Evolutionary conservation across 768 basidiomycete species (phyloP).

Genomic region (Phanerochaete sordida): DNA sequence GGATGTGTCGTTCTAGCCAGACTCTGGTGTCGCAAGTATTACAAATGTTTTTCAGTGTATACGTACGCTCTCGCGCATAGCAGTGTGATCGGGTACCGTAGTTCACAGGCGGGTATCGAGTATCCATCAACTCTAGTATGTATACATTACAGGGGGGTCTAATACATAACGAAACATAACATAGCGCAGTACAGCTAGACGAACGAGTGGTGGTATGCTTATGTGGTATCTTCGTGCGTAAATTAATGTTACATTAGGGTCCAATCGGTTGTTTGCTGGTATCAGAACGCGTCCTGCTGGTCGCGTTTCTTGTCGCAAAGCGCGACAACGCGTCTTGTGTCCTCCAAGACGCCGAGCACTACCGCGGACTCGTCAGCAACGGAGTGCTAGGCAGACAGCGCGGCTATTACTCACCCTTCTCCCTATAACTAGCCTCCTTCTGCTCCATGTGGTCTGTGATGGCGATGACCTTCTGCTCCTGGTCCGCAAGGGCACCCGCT

Average conservation of each 20-base stretch:
- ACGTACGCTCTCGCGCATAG: too few relatives aligned
- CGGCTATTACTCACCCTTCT: conserved; percentile 35
- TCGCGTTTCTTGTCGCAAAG: conserved; percentile 45
- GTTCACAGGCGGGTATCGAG: too few relatives aligned
- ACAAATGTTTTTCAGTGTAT: too few relatives aligned
- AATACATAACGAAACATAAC: not conserved
- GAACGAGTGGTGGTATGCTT: not conserved
- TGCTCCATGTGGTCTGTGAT: conserved; percentile 38
- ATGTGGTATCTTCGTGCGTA: not conserved
- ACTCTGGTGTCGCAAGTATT: too few relatives aligned
- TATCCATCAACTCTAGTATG: too few relatives aligned
- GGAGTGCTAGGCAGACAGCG: not conserved
- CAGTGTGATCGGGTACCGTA: too few relatives aligned
- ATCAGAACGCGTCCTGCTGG: conserved; percentile 17
- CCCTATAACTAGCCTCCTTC: conserved; percentile 38
- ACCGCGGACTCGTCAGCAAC: not conserved
- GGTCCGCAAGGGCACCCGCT: conserved; percentile 36
- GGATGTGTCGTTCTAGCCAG: not conserved
- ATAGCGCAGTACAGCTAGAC: not conserved
- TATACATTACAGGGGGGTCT: not conserved
- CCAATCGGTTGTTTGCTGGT: not conserved
- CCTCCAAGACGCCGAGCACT: conserved; percentile 42
- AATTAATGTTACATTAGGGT: not conserved
- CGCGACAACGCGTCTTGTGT: conserved; percentile 40
- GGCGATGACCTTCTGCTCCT: conserved; percentile 36